Evolutionary conservation across 257 asterid species (phyloP), one percentile per base, ranked within the genome.

Genomic region (Solanum sejunctum): DNA sequence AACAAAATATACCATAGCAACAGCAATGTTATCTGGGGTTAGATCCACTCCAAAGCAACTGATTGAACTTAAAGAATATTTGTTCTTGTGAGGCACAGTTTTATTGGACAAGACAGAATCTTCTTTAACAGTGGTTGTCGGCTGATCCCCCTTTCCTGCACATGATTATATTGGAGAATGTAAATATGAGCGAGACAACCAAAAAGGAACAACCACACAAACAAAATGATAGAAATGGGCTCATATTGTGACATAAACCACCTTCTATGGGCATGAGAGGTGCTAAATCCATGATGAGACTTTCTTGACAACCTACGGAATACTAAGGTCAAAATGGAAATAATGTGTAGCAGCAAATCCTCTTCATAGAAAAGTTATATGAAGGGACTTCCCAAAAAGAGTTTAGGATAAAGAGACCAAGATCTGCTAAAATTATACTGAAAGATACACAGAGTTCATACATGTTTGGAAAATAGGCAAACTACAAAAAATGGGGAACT

Each of bases 1-100:
- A 77, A 97, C 99, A 83, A 97, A 97, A 89, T 97, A 97, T 84
- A 97, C 99, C 99, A 95, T 95, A 51, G 99, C 99, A 86, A 97
- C 99, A 7, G 99, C 99, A 87, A 97, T 87, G 86, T 78, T 95
- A 91, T 95, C 99, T 54, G 99, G 98, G 56, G 96, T 91, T 84
- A 97, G 91, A 84, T 95, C 95, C 85, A 95, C 98, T 63, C 99
- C 99, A 39, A 95, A 94, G 89, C 90, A 90, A 66, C 85, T 88
- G 80, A 93, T 86, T 73, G 93, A 87, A 86, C 88, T 90, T 3
- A 92, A 51, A 55, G 96, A 89, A 90, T 90, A 88, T 89, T 88
- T 93, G 84, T 83, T 94, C 92, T 90, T 94, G 90, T 87, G 88
- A 6, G 70, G 10, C n/a, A 89, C 72, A 58, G 84, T 78, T 89